phyloP scores from a whole-genome alignment of 805 yeast species.

The Phaffomyces antillensis region DNA sequence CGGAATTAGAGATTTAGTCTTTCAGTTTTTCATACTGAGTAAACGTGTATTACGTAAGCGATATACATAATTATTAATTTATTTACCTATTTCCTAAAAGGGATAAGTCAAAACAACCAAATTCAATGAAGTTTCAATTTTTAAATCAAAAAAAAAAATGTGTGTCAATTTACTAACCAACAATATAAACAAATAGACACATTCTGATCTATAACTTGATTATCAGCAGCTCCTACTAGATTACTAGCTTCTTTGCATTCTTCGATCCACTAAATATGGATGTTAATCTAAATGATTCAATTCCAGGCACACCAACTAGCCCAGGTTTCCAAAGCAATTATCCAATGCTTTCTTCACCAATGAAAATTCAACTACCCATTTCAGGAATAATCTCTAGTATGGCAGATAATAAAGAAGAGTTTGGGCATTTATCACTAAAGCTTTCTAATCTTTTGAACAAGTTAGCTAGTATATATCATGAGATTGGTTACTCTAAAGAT shows the following conservation, averaged over 20 bases:
- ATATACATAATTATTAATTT: too few relatives aligned
- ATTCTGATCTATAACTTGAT: too few relatives aligned
- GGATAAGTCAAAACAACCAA: slow-evolving; percentile 12
- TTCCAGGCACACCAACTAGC: background rate
- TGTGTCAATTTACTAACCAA: background rate
- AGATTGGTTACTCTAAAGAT: slow-evolving; percentile 47
- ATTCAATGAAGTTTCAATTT: background rate
- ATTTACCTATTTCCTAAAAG: slow-evolving; percentile 5
- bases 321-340: background rate
- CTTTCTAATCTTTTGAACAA: slow-evolving; percentile 25
- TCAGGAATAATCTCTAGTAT: slow-evolving; percentile 1
- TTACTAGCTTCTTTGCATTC: too few relatives aligned
- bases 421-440: slow-evolving; percentile 13
- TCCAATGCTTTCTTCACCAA: slow-evolving; percentile 20
- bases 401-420: slow-evolving; percentile 7
- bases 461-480: slow-evolving; percentile 39
- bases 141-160: background rate
- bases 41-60: too few relatives aligned
- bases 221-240: too few relatives aligned
- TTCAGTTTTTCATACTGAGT: too few relatives aligned
- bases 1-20: too few relatives aligned
- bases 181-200: background rate
- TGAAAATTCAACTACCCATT: slow-evolving; percentile 12
- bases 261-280: too few relatives aligned
- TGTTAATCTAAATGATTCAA: background rate